These are phyloP conservation scores for Pythium grandisporangium DNA, from an alignment of 352 stramenopile genomes.

Conservation along the genomic window DNA sequence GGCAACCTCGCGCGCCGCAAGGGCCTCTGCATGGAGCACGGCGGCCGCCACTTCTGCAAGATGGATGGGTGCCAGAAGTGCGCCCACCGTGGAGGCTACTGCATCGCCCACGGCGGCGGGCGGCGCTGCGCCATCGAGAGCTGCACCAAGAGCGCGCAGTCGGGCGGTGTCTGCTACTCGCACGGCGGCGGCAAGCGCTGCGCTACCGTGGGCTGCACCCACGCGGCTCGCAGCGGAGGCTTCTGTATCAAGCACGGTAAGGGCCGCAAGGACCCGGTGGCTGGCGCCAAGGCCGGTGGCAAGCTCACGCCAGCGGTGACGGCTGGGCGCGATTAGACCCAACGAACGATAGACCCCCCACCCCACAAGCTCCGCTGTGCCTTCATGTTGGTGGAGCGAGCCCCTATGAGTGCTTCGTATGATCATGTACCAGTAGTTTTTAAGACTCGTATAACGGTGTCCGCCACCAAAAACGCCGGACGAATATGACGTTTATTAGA, in stretches of 20 bases:
- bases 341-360: too few relatives aligned
- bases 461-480: too few relatives aligned
- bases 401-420: too few relatives aligned
- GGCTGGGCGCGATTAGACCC: too few relatives aligned
- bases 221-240: conserved; percentile 67
- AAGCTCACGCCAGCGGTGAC: too few relatives aligned
- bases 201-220: conserved; percentile 56
- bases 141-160: conserved; percentile 76
- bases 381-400: too few relatives aligned
- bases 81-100: conserved; percentile 71
- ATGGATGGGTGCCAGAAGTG: conserved; percentile 78
- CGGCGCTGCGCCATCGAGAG: conserved; percentile 62
- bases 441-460: too few relatives aligned
- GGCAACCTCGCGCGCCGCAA: conserved; percentile 64
- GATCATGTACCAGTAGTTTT: too few relatives aligned
- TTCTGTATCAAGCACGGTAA: conserved; percentile 84
- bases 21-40: conserved; percentile 83
- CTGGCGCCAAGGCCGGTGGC: conserved; percentile 60
- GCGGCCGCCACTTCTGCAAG: conserved; percentile 80
- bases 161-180: conserved; percentile 76
- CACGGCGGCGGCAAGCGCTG: conserved; percentile 81
- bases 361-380: too few relatives aligned
- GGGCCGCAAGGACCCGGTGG: conserved; percentile 74
- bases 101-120: conserved; percentile 72
- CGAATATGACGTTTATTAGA: too few relatives aligned